Evolutionary conservation across 257 asterid species (phyloP).

Genomic region (Przewalskia tangutica): DNA sequence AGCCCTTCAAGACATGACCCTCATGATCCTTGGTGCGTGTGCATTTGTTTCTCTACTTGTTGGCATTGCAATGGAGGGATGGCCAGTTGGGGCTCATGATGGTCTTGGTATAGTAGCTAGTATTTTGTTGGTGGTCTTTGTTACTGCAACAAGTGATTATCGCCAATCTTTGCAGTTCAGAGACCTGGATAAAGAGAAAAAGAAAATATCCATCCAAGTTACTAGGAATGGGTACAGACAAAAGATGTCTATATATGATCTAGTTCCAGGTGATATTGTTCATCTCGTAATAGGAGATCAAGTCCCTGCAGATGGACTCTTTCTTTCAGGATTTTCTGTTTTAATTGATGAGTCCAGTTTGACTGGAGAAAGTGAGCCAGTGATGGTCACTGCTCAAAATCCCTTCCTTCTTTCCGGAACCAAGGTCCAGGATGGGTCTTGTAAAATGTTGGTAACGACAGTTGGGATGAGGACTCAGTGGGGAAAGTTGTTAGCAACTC

Average conservation of each 20-base stretch:
- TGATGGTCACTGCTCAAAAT: constrained; percentile 39
- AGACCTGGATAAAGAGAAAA: constrained; percentile 81
- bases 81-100: constrained; percentile 91
- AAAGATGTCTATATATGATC: constrained; percentile 68
- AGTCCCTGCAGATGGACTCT: constrained; percentile 85
- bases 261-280: constrained; percentile 71
- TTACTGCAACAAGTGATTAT: constrained; percentile 81
- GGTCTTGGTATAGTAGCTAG: constrained; percentile 89
- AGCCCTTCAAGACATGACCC: constrained; percentile 88
- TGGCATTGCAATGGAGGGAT: constrained; percentile 83
- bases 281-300: constrained; percentile 85
- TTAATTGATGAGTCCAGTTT: constrained; percentile 70
- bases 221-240: constrained; percentile 73
- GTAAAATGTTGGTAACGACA: constrained; percentile 79
- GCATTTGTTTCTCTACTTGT: constrained; percentile 68
- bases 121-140: constrained; percentile 67
- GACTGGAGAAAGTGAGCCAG: constrained; percentile 91
- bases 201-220: constrained; percentile 71
- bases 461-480: constrained; percentile 96
- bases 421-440: constrained; percentile 85
- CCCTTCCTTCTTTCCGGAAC: constrained; percentile 86
- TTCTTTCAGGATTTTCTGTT: constrained; percentile 70
- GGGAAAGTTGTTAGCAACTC: constrained; percentile 84
- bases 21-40: constrained; percentile 81
- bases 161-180: constrained; percentile 75